Evolutionary conservation across 2,329 filamentous ascomycete genomes (phyloP).

Genomic region (Grosmannia penicillata): DNA sequence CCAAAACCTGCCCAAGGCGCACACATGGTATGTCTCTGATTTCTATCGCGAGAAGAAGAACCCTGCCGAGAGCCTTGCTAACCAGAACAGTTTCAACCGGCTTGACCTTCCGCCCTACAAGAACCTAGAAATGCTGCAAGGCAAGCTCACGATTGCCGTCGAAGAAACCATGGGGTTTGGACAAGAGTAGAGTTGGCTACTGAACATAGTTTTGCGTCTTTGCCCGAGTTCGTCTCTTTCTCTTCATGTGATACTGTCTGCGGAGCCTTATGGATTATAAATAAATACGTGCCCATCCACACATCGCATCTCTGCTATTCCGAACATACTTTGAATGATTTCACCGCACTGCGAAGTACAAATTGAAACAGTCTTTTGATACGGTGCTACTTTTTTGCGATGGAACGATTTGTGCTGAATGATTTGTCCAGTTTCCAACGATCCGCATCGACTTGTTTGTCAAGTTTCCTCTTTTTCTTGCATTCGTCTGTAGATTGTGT

Average conservation of each 20-base stretch:
- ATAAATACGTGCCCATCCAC: neutral
- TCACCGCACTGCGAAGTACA: neutral
- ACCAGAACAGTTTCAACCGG: slow-evolving; percentile 68
- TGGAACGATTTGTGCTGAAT: no score
- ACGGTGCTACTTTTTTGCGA: no score
- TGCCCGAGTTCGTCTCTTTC: neutral
- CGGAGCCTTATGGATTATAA: neutral
- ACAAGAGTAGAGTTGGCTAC: slow-evolving; percentile 58
- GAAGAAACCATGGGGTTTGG: slow-evolving; percentile 98
- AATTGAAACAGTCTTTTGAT: no score
- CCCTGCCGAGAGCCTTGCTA: slow-evolving; percentile 12
- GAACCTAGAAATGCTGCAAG: slow-evolving; percentile 65
- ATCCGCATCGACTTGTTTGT: neutral
- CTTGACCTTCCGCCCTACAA: slow-evolving; percentile 93
- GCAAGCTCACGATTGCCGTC: slow-evolving; percentile 90
- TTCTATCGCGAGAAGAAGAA: neutral
- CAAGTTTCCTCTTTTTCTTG: neutral
- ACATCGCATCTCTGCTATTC: slow-evolving; percentile 1
- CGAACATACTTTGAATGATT: neutral
- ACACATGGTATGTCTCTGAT: slow-evolving; percentile 67
- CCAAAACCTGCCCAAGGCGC: slow-evolving; percentile 83
- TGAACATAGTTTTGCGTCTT: neutral
- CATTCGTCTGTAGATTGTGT: no score
- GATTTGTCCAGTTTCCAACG: no score
- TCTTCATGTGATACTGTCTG: neutral